Evolutionary conservation across 805 yeast species (phyloP).

Genomic region (Zygosaccharomyces bisporus): DNA sequence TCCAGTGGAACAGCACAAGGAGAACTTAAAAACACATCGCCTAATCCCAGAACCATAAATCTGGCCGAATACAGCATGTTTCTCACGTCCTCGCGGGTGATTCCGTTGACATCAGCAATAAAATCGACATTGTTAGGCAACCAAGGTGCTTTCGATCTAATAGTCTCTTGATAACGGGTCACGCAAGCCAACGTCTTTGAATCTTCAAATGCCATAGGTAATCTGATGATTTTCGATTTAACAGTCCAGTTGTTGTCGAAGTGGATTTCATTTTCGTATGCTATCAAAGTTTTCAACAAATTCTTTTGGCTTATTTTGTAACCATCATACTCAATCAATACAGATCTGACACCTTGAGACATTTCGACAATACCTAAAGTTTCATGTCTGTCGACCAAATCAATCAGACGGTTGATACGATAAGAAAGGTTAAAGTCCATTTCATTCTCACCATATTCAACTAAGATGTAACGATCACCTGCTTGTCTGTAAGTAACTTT

Average conservation of each 20-base stretch:
- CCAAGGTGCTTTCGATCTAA: slow-evolving; percentile 94
- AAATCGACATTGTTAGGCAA: slow-evolving; percentile 96
- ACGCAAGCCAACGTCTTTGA: slow-evolving; percentile 85
- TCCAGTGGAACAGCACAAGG: slow-evolving; percentile 98
- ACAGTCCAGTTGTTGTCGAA: slow-evolving; percentile 81
- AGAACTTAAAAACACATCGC: slow-evolving; percentile 96
- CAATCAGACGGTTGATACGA: slow-evolving; percentile 78
- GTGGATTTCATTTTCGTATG: slow-evolving; percentile 71
- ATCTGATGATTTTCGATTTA: slow-evolving; percentile 71
- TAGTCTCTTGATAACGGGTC: slow-evolving; percentile 86
- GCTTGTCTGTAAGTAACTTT: slow-evolving; percentile 88
- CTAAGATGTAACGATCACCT: slow-evolving; percentile 88
- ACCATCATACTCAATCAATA: slow-evolving; percentile 79
- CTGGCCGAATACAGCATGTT: slow-evolving; percentile 86
- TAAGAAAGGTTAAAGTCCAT: slow-evolving; percentile 84
- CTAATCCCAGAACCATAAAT: slow-evolving; percentile 89
- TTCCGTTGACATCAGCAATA: slow-evolving; percentile 81
- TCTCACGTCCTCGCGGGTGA: slow-evolving; percentile 68
- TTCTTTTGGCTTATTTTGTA: slow-evolving; percentile 54
- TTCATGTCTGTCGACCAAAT: slow-evolving; percentile 58
- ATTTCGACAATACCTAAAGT: slow-evolving; percentile 86
- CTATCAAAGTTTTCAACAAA: slow-evolving; percentile 59
- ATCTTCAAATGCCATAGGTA: slow-evolving; percentile 98
- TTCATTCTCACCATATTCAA: slow-evolving; percentile 87
- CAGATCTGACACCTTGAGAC: slow-evolving; percentile 97